A percentile compares a stretch with the other conserved stretches of the same genome.
These are phyloP conservation scores for Sclerotinia sclerotiorum DNA, from an alignment of 2,329 filamentous ascomycete genomes.

Conservation along the genomic window DNA sequence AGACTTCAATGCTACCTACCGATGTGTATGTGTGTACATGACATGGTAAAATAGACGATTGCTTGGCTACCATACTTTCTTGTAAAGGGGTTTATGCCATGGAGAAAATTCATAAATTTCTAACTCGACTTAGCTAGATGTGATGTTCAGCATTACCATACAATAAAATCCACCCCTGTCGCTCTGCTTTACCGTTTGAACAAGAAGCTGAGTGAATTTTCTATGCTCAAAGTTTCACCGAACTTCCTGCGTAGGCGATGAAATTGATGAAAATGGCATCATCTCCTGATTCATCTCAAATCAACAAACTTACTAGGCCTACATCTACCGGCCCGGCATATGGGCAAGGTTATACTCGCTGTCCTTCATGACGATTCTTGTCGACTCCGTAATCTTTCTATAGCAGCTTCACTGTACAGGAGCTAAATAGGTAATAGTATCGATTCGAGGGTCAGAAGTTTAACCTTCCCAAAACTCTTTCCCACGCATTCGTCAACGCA, in stretches of 20 bases:
- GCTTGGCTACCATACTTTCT: neutral
- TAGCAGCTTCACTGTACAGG: neutral
- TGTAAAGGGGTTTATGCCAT: constrained; percentile 13
- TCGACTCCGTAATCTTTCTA: neutral
- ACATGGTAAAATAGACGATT: neutral
- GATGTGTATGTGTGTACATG: neutral
- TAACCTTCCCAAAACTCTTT: constrained; percentile 11
- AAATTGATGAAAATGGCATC: constrained; percentile 6
- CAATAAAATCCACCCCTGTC: neutral
- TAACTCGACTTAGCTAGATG: neutral
- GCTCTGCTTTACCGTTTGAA: neutral
- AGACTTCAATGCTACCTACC: neutral
- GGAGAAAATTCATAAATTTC: neutral
- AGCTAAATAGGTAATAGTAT: neutral
- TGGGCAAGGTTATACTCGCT: constrained; percentile 16
- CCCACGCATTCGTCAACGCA: neutral
- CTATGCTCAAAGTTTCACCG: constrained; percentile 15
- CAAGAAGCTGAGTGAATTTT: neutral
- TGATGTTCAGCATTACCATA: neutral
- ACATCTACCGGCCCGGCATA: constrained; percentile 23
- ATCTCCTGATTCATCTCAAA: constrained; percentile 23
- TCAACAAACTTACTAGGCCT: constrained; percentile 13
- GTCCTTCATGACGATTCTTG: neutral
- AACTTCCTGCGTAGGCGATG: constrained; percentile 25
- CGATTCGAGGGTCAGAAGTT: neutral